Evolutionary conservation across 805 yeast genomes (phyloP).

Genomic region (Candida multigemmis): DNA sequence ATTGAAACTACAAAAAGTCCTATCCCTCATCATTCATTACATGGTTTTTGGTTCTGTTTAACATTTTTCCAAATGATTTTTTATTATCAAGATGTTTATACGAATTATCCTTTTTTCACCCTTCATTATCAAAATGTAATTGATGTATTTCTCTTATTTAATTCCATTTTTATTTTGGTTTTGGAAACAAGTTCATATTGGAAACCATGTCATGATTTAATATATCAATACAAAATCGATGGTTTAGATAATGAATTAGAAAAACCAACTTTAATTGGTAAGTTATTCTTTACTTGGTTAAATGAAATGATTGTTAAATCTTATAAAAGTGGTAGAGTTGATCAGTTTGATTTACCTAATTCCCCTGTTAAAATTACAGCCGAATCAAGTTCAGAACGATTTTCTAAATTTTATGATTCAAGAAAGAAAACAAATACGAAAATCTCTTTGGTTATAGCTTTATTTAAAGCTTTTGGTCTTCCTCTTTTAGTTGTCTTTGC

Average conservation of each 20-base stretch:
- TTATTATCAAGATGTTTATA: slow-evolving; percentile 6
- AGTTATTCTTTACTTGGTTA: slow-evolving; percentile 40
- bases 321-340: slow-evolving; percentile 25
- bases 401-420: slow-evolving; percentile 7
- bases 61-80: slow-evolving; percentile 3
- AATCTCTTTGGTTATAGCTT: slow-evolving; percentile 8
- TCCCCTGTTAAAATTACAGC: slow-evolving; percentile 17
- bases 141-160: slow-evolving; percentile 8
- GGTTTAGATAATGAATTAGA: slow-evolving; percentile 7
- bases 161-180: slow-evolving; percentile 7
- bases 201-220: slow-evolving; percentile 32
- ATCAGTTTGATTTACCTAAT: slow-evolving; percentile 21
- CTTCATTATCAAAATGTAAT: slow-evolving; percentile 5
- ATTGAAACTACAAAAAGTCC: slow-evolving; percentile 33
- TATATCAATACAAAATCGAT: slow-evolving; percentile 15
- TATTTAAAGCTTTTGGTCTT: slow-evolving; percentile 17
- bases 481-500: slow-evolving; percentile 11
- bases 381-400: slow-evolving; percentile 6
- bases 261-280: slow-evolving; percentile 24
- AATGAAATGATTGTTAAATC: slow-evolving; percentile 33
- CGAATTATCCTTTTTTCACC: slow-evolving; percentile 5
- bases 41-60: slow-evolving; percentile 28
- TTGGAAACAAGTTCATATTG: slow-evolving; percentile 15
- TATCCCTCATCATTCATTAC: slow-evolving; percentile 26
- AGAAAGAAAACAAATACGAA: too few relatives aligned